Evolutionary conservation across 176 grass and related monocot genomes (phyloP).

Genomic region (Saccharum officinarum): DNA sequence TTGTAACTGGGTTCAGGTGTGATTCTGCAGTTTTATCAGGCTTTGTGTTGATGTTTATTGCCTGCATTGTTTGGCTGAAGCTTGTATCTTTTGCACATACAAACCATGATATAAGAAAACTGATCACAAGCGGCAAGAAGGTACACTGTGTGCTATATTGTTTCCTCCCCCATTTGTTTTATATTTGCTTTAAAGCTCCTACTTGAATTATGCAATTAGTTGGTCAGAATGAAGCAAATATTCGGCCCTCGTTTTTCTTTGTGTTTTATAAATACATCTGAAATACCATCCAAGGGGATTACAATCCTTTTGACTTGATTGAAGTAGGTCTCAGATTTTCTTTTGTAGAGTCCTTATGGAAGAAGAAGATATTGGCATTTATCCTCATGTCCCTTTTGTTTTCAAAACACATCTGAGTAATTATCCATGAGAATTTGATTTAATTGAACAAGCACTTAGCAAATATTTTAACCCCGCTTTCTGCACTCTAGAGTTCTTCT

Average conservation of each 20-base stretch:
- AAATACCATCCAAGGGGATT: slow-evolving; percentile 5
- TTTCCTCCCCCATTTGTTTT: slow-evolving; percentile 2
- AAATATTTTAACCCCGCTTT: not conserved
- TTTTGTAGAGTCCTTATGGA: not conserved
- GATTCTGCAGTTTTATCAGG: slow-evolving; percentile 95
- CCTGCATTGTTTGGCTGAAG: slow-evolving; percentile 91
- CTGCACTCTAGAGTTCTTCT: not conserved
- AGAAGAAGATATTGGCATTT: not conserved
- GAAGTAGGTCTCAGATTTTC: not conserved
- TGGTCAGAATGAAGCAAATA: not conserved
- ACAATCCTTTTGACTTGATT: not conserved
- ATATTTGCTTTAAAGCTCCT: not conserved
- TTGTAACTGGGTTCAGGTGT: slow-evolving; percentile 56
- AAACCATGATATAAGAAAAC: slow-evolving; percentile 88
- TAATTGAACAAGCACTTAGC: not conserved
- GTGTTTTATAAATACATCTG: not conserved
- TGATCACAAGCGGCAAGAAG: slow-evolving; percentile 64
- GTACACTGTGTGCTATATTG: slow-evolving; percentile 38
- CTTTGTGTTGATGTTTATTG: slow-evolving; percentile 88
- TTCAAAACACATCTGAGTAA: not conserved
- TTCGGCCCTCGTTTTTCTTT: not conserved
- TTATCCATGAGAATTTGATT: not conserved
- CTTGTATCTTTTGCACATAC: slow-evolving; percentile 96
- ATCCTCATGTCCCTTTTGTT: not conserved
- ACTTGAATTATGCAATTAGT: not conserved